These are phyloP conservation scores for Quercus lobata DNA, from an alignment of 331 rosid species.

Conservation along the genomic window DNA sequence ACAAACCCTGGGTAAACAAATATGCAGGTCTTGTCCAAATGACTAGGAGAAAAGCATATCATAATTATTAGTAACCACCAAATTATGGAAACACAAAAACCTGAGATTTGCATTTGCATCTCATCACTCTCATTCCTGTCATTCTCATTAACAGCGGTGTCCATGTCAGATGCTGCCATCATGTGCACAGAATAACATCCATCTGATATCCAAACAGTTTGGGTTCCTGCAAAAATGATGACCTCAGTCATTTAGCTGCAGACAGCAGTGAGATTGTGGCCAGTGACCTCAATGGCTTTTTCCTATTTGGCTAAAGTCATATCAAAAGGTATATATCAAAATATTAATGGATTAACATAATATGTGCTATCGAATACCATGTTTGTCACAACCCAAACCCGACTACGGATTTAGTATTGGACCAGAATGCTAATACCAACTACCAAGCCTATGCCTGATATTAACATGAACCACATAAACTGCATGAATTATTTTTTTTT, in stretches of 20 bases:
- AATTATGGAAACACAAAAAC: constrained; percentile 30
- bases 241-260: constrained; percentile 8
- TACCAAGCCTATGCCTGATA: too few species aligned
- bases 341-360: background rate
- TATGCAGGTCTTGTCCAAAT: background rate
- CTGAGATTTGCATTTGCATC: constrained; percentile 51
- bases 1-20: background rate
- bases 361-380: too few species aligned
- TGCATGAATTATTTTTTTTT: too few species aligned
- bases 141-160: constrained; percentile 31
- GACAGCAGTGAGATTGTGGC: background rate
- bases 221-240: constrained; percentile 51
- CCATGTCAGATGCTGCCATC: constrained; percentile 48
- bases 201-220: constrained; percentile 76
- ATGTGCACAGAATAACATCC: constrained; percentile 60
- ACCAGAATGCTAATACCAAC: too few species aligned
- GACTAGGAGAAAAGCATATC: background rate
- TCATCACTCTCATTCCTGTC: constrained; percentile 43
- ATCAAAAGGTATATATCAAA: constrained; percentile 8
- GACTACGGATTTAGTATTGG: too few species aligned
- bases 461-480: too few species aligned
- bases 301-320: background rate
- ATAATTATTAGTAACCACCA: constrained; percentile 1
- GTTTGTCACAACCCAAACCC: too few species aligned
- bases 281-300: background rate